Conservation (phyloP, 345 rosid species). For the Trapa bicornis region DNA sequence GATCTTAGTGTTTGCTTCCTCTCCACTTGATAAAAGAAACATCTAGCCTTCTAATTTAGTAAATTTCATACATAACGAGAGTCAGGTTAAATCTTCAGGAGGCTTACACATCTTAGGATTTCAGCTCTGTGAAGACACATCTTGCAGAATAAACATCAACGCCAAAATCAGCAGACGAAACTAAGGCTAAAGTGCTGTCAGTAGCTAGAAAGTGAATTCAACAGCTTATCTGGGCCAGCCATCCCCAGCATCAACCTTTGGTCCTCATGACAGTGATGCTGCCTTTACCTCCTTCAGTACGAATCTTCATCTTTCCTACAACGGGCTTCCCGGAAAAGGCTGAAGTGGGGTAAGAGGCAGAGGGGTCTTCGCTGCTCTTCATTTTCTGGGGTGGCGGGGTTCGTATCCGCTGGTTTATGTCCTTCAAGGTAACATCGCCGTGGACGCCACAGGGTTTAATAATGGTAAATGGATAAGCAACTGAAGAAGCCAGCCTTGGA, state of each 20-base stretch:
- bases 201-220: neutral
- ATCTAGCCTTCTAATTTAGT: too few species aligned
- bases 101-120: too few species aligned
- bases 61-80: too few species aligned
- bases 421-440: slow-evolving; percentile 88
- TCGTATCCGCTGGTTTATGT: slow-evolving; percentile 75
- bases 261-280: slow-evolving; percentile 98
- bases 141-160: too few species aligned
- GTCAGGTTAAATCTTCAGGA: too few species aligned
- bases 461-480: slow-evolving; percentile 82
- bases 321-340: slow-evolving; percentile 99
- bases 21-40: too few species aligned
- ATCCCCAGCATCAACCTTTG: slow-evolving; percentile 39
- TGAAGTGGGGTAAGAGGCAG: slow-evolving; percentile 57
- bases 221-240: slow-evolving; percentile 4
- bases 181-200: too few species aligned
- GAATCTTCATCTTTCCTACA: slow-evolving; percentile 92
- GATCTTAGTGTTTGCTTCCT: too few species aligned
- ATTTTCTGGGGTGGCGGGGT: slow-evolving; percentile 52
- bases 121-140: too few species aligned
- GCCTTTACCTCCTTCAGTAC: slow-evolving; percentile 97
- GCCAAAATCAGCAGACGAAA: too few species aligned
- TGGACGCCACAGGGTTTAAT: slow-evolving; percentile 84
- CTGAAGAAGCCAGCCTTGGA: slow-evolving; percentile 61
- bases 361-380: slow-evolving; percentile 38